phyloP scores from a whole-genome alignment of 2,329 filamentous ascomycete species.

The Aspergillus flavus region DNA sequence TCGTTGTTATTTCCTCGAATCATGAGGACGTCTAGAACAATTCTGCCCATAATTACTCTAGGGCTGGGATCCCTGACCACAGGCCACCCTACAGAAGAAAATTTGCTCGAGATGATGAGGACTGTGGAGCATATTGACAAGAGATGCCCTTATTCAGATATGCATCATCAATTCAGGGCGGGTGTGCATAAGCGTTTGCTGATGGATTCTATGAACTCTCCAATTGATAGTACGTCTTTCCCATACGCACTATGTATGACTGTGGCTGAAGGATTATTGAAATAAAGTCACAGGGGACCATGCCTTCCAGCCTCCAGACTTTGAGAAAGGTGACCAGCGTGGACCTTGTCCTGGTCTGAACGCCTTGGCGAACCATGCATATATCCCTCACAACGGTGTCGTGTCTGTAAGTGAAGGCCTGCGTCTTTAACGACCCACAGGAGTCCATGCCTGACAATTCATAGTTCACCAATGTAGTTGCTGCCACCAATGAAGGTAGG shows the following conservation, averaged over 20 bases:
- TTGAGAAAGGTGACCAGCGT: constrained; percentile 39
- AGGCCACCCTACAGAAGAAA: background rate
- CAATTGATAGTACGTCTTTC: constrained; percentile 29
- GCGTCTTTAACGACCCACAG: background rate
- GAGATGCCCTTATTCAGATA: background rate
- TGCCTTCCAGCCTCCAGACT: constrained; percentile 37
- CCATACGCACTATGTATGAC: background rate
- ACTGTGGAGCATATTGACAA: background rate
- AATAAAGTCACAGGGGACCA: constrained; percentile 37
- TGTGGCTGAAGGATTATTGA: background rate
- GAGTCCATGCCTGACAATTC: background rate
- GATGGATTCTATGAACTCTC: constrained; percentile 9
- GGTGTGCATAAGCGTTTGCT: background rate
- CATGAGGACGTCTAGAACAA: background rate
- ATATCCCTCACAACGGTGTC: constrained; percentile 46
- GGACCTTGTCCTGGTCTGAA: constrained; percentile 48
- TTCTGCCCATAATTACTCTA: background rate
- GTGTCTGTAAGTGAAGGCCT: constrained; percentile 26
- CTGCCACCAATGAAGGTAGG: constrained; percentile 38
- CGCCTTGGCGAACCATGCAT: constrained; percentile 47
- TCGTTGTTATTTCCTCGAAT: background rate
- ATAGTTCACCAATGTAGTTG: constrained; percentile 37
- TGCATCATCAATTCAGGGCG: background rate
- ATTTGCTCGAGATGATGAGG: background rate
- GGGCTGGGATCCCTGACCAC: background rate